phyloP scores from a whole-genome alignment of 352 stramenopile genomes.

The Globisporangium sylvaticum region DNA sequence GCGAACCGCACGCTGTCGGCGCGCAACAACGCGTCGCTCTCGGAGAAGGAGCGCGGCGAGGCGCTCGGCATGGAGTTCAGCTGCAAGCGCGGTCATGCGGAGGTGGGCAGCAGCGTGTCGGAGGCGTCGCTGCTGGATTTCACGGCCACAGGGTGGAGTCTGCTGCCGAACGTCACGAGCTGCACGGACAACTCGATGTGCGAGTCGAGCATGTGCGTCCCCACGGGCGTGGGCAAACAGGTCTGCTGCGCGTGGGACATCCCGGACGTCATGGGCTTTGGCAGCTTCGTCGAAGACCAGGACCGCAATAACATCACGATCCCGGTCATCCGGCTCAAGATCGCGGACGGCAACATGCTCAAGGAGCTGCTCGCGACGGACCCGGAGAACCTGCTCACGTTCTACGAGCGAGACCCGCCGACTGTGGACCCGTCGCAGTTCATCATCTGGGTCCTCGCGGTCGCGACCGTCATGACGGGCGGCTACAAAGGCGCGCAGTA shows the following conservation, averaged over 20 bases:
- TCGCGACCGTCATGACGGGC: conserved; percentile 65
- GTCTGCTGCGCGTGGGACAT: conserved; percentile 83
- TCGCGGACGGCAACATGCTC: conserved; percentile 50
- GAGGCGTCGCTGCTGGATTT: conserved; percentile 28
- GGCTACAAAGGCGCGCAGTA: conserved; percentile 65
- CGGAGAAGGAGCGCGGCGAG: conserved; percentile 13
- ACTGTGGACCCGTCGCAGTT: conserved; percentile 58
- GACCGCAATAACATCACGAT: conserved; percentile 48
- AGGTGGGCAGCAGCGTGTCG: conserved; percentile 18
- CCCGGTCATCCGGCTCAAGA: conserved; percentile 66
- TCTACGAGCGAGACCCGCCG: conserved; percentile 62
- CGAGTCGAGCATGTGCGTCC: conserved; percentile 59
- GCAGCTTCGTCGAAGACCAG: conserved; percentile 26
- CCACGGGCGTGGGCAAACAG: conserved; percentile 41
- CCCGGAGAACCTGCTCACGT: conserved; percentile 29
- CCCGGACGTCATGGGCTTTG: conserved; percentile 67
- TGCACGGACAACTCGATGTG: conserved; percentile 43
- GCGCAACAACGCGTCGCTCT: conserved; percentile 21
- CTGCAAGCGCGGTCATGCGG: conserved; percentile 45
- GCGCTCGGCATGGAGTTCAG: conserved; percentile 50
- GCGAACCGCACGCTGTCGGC: conserved; percentile 47
- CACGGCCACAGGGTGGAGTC: conserved; percentile 23
- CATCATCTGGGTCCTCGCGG: conserved; percentile 75
- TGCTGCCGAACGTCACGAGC: conserved; percentile 34
- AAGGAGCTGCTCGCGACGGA: conserved; percentile 30